Conservation (phyloP, 2,329 filamentous ascomycete genomes). For the Calonectria crousiana region DNA sequence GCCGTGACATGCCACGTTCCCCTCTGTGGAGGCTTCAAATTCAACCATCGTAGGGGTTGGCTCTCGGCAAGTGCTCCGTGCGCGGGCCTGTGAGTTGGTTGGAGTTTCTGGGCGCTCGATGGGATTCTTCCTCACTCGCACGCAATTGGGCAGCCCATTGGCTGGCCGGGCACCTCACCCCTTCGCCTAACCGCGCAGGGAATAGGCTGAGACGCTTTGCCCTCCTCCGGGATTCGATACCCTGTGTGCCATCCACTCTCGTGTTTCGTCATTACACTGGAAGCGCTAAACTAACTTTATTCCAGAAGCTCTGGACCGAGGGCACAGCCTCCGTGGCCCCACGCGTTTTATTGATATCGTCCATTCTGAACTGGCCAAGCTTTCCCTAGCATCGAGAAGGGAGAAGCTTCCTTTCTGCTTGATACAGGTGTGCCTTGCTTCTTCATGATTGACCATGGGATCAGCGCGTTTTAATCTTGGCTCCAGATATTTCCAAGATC, state of each 20-base stretch:
- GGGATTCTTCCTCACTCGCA: background rate
- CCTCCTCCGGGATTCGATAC: background rate
- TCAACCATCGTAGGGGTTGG: background rate
- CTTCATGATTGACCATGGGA: background rate
- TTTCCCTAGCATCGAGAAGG: background rate
- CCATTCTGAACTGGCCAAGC: background rate
- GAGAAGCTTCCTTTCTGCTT: background rate
- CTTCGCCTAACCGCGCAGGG: background rate
- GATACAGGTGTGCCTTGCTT: background rate
- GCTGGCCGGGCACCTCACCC: background rate
- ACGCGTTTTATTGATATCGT: background rate
- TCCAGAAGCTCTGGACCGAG: constrained; percentile 1
- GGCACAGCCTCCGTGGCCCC: constrained; percentile 2
- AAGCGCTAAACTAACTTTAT: constrained; percentile 3
- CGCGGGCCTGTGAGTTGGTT: background rate
- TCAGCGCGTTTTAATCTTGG: constrained; percentile 7
- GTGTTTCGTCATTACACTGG: constrained; percentile 9
- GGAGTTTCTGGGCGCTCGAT: background rate
- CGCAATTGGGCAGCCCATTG: background rate
- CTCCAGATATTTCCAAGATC: constrained; percentile 11
- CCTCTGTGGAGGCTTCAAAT: background rate
- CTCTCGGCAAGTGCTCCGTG: background rate
- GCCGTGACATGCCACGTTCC: background rate
- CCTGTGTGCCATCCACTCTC: constrained; percentile 8
- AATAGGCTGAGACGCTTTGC: background rate